Conservation (phyloP, 257 asterid species). For the Salvia hispanica region DNA sequence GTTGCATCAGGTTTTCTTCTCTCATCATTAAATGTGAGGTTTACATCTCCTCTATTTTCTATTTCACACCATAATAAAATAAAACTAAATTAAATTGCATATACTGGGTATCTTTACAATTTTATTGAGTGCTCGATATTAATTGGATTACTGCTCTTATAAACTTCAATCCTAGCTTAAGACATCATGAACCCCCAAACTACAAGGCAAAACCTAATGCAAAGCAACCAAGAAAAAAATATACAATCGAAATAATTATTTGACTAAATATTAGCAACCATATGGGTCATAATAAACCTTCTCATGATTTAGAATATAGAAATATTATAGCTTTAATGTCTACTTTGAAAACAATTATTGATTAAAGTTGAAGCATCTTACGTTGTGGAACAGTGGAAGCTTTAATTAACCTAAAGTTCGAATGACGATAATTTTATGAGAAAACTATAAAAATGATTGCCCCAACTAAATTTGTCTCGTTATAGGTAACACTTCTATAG, state of each 20-base stretch:
- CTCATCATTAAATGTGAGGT: no score
- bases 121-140: no score
- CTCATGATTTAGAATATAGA: neutral
- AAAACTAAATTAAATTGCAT: no score
- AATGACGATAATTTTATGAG: neutral
- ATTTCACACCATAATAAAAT: no score
- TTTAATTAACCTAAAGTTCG: slow-evolving; percentile 1
- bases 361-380: slow-evolving; percentile 19
- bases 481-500: neutral
- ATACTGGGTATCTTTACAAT: no score
- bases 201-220: no score
- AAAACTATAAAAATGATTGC: slow-evolving; percentile 12
- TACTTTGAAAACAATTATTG: slow-evolving; percentile 8
- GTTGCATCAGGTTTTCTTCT: no score
- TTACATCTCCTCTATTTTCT: no score
- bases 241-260: neutral
- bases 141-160: no score
- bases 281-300: neutral
- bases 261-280: neutral
- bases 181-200: no score
- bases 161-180: no score
- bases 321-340: neutral
- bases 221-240: no score
- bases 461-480: slow-evolving; percentile 25
- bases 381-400: slow-evolving; percentile 18